phyloP scores from a whole-genome alignment of 352 stramenopile species.

The Globisporangium apiculatum region DNA sequence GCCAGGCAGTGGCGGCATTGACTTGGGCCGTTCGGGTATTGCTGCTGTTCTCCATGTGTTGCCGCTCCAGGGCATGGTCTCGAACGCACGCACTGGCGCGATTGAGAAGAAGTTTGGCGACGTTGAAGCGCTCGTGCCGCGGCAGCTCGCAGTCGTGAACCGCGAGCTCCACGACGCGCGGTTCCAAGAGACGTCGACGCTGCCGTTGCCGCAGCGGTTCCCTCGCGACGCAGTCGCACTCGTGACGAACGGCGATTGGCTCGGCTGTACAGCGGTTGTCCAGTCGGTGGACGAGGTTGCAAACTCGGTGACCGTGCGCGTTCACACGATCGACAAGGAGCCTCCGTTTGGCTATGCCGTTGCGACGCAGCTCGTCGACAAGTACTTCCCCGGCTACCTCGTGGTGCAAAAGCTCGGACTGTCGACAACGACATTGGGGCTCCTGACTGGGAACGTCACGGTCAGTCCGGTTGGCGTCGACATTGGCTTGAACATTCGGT shows the following conservation, averaged over 20 bases:
- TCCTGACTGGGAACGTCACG: conserved; percentile 91
- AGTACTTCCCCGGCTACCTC: conserved; percentile 65
- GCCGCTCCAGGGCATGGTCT: conserved; percentile 90
- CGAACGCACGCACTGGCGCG: conserved; percentile 90
- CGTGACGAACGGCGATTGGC: conserved; percentile 86
- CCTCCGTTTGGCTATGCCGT: conserved; percentile 96
- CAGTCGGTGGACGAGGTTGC: conserved; percentile 44
- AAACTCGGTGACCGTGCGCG: conserved; percentile 84
- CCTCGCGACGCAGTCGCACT: conserved; percentile 82
- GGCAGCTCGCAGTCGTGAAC: conserved; percentile 93
- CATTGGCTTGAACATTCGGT: conserved; percentile 80
- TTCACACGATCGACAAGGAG: conserved; percentile 90
- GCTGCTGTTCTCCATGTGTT: conserved; percentile 72
- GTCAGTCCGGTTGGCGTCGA: conserved; percentile 92
- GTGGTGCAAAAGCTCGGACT: conserved; percentile 90
- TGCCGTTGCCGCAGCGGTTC: conserved; percentile 89
- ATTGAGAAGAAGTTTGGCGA: conserved; percentile 95
- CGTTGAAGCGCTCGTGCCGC: conserved; percentile 92
- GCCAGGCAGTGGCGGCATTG: conserved; percentile 88
- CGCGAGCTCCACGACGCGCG: conserved; percentile 91
- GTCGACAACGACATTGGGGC: conserved; percentile 85
- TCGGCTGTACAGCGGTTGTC: conserved; percentile 85
- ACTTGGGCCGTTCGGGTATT: conserved; percentile 86
- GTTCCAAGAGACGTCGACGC: conserved; percentile 85
- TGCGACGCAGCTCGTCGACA: conserved; percentile 89